A percentile compares a stretch with the other conserved stretches of the same genome.
Evolutionary conservation across 352 stramenopile genomes (phyloP).

Genomic region (Thraustochytrium aureum): DNA sequence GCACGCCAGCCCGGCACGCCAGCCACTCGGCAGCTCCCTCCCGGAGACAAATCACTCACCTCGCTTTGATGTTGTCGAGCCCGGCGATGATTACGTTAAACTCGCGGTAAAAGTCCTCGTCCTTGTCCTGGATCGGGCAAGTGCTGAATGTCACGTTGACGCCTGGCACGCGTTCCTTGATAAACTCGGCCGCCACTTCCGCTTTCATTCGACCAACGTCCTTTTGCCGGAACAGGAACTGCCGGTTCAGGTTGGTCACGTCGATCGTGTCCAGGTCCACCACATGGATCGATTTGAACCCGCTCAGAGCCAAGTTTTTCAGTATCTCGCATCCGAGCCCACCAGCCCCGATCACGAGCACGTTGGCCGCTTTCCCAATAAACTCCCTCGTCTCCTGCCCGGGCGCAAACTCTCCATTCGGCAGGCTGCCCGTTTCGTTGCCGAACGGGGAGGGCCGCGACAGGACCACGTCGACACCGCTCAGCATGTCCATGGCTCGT

Average conservation of each 20-base stretch:
- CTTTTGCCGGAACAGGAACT: slow-evolving; percentile 98
- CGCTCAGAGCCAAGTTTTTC: slow-evolving; percentile 98
- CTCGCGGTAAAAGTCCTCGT: slow-evolving; percentile 88
- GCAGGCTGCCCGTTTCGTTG: slow-evolving; percentile 70
- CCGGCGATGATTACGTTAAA: slow-evolving; percentile 99
- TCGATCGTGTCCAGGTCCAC: slow-evolving; percentile 99
- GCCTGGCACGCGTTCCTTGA: slow-evolving; percentile 70
- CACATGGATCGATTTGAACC: slow-evolving; percentile 77
- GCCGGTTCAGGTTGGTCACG: slow-evolving; percentile 99
- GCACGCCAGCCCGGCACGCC: too few species aligned
- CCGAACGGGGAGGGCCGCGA: slow-evolving; percentile 70
- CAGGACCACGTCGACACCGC: slow-evolving; percentile 61
- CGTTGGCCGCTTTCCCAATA: slow-evolving; percentile 50
- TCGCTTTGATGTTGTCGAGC: slow-evolving; percentile 92
- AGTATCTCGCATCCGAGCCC: slow-evolving; percentile 99
- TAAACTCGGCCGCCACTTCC: slow-evolving; percentile 59
- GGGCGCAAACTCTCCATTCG: slow-evolving; percentile 88
- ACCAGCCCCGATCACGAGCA: slow-evolving; percentile 96
- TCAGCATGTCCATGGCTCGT: slow-evolving; percentile 37
- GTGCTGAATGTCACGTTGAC: slow-evolving; percentile 90
- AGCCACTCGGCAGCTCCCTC: too few species aligned
- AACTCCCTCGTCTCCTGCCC: slow-evolving; percentile 59
- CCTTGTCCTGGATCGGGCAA: slow-evolving; percentile 96
- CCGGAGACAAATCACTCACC: slow-evolving; percentile 82
- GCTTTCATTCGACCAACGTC: slow-evolving; percentile 98